Evolutionary conservation across 2,329 filamentous ascomycete genomes (phyloP).

Genomic region (Alternaria sp.): DNA sequence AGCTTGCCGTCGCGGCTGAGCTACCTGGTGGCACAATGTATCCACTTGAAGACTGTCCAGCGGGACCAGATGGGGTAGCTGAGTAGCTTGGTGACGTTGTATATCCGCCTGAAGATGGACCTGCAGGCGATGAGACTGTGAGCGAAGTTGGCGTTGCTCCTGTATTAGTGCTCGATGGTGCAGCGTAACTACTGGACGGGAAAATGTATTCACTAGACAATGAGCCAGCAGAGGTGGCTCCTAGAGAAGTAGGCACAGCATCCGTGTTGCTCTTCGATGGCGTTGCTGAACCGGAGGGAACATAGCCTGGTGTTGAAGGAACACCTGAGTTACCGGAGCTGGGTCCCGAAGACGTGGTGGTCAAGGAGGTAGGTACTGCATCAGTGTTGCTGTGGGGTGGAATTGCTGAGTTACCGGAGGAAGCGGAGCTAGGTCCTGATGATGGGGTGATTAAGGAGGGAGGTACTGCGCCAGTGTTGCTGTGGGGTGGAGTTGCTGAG

Average conservation of each 20-base stretch:
- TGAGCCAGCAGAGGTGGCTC: slow-evolving; percentile 3
- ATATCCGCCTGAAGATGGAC: slow-evolving; percentile 9
- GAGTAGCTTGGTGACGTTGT: slow-evolving; percentile 2
- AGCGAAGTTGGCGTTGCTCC: slow-evolving; percentile 5
- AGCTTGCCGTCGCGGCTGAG: not conserved
- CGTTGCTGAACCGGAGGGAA: not conserved
- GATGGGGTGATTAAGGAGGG: slow-evolving; percentile 7
- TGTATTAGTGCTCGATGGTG: slow-evolving; percentile 2
- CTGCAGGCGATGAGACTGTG: not conserved
- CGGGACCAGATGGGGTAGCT: not conserved
- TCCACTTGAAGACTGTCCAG: slow-evolving; percentile 3
- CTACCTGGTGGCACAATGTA: slow-evolving; percentile 1
- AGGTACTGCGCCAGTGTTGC: slow-evolving; percentile 14
- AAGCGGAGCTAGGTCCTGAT: slow-evolving; percentile 6
- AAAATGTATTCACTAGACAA: slow-evolving; percentile 14
- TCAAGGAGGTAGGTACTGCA: slow-evolving; percentile 6
- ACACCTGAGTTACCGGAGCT: slow-evolving; percentile 2
- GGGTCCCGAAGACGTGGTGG: not conserved
- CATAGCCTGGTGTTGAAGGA: slow-evolving; percentile 10
- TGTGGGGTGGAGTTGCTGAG: not conserved
- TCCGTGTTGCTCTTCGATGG: slow-evolving; percentile 8
- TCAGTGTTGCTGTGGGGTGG: slow-evolving; percentile 9
- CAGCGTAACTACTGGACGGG: slow-evolving; percentile 7
- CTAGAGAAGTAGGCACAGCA: slow-evolving; percentile 6
- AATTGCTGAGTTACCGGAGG: not conserved